Conservation (phyloP, 1,139 yeast species). For the Groenewaldozyma sp. region DNA sequence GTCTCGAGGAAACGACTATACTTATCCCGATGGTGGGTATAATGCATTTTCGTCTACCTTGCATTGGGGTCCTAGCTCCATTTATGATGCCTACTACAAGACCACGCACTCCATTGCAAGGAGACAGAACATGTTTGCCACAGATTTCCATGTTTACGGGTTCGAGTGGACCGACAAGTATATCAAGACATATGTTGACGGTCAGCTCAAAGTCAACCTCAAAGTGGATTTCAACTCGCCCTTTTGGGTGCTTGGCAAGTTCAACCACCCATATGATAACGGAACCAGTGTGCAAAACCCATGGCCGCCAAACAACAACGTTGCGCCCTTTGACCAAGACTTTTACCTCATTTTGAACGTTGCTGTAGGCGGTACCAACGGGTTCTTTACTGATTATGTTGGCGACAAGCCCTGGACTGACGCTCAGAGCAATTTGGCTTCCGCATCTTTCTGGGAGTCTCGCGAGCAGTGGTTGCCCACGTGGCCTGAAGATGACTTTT, state of each 20-base stretch:
- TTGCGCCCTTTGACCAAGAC: background rate
- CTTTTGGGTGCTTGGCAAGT: background rate
- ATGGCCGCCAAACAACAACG: background rate
- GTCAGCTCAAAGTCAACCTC: background rate
- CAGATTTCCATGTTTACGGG: background rate
- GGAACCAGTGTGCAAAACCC: background rate
- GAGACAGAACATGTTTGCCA: background rate
- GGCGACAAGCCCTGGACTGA: background rate
- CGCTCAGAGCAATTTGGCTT: background rate
- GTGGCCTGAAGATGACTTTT: background rate
- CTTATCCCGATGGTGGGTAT: background rate
- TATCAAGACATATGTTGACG: background rate
- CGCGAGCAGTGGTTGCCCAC: background rate
- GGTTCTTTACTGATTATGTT: background rate
- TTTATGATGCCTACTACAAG: background rate
- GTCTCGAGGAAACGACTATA: background rate
- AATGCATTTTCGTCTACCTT: background rate
- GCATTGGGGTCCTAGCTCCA: background rate
- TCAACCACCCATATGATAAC: background rate
- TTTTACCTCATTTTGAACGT: background rate
- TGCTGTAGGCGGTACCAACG: background rate
- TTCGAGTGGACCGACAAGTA: background rate
- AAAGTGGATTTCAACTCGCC: background rate
- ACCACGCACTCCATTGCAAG: background rate
- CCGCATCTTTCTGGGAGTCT: background rate